Evolutionary conservation across 768 basidiomycete genomes (phyloP), one percentile per base, ranked within the genome.

Genomic region (Tylopilus cervinicoccineus): DNA sequence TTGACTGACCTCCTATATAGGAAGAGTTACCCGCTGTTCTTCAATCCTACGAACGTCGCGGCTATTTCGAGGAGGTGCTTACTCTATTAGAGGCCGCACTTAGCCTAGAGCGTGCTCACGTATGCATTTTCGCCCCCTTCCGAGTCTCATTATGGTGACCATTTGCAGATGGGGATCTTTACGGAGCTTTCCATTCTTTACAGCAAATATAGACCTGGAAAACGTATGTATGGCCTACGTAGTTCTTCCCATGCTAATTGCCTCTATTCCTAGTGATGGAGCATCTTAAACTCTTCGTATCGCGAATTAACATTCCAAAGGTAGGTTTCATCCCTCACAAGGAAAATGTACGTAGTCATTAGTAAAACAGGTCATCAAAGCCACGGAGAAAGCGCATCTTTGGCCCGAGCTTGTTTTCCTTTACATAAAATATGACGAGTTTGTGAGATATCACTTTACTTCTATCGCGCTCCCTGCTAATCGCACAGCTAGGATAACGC

Each of bases 371-470:
- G 95, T 97, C 61, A 93, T 98, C 76, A 88, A 86, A 71, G 92
- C 93, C 10, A 83, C 94, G 4, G 95, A 98, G 75, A 89, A 87
- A 60, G 93, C 93, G 17, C 96, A 98, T 58, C 80, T 99, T 38
- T 99, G 96, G 96, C 86, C 95, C 11, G 95, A 98, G 66, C 82
- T 99, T 12, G 95, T 99, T 29, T 98, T 95, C 80, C 72, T 99
- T 43, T 99, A 98, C 70, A 86, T 98, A 75, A 96, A 96, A 71
- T 99, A 99, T 60, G 96, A 96, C 63, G 89, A 94, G 77, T 93
- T 84, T 63, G 86, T 86, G 54, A 55, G 84, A 27, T 11, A 11
- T 41, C 16, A n/a, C 26, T 33, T 50, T 37, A 0, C 19, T 6
- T 28, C 24, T 27, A 13, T 40, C 12, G 31, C 5, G 34, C 43